Conservation (phyloP, 495 filamentous ascomycete species). For the Xylaria telfairii region DNA sequence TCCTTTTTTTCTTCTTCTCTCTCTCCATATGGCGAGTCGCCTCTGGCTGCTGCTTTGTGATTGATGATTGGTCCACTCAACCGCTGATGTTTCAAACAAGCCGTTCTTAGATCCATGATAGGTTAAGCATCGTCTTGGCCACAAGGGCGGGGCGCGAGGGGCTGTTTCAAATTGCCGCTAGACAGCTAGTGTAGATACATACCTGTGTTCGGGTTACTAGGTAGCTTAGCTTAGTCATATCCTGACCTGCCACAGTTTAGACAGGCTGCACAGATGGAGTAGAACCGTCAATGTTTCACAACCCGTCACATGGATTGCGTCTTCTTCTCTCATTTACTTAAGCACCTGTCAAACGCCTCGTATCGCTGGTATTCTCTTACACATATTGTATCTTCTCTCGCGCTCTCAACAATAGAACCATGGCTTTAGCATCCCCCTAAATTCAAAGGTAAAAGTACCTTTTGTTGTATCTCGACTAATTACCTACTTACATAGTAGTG, state of each 20-base stretch:
- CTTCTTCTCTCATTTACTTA: background rate
- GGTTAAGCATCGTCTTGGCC: slow-evolving; percentile 8
- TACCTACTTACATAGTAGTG: too few species aligned
- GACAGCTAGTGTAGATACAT: background rate
- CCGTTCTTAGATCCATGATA: background rate
- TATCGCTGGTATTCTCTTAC: background rate
- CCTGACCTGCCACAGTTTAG: background rate
- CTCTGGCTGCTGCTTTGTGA: slow-evolving; percentile 1
- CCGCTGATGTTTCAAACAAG: slow-evolving; percentile 12
- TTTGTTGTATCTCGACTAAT: background rate
- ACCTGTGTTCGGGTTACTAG: background rate
- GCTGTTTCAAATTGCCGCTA: slow-evolving; percentile 14
- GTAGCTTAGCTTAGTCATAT: slow-evolving; percentile 7
- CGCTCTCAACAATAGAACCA: background rate
- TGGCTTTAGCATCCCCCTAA: background rate
- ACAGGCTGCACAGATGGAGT: background rate
- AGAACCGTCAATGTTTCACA: background rate
- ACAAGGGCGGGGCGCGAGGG: slow-evolving; percentile 10
- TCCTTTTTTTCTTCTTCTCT: background rate
- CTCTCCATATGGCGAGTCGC: background rate
- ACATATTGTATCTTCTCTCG: background rate
- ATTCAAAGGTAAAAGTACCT: background rate
- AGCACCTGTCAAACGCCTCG: background rate
- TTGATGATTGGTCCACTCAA: slow-evolving; percentile 10
- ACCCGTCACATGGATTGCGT: background rate